A percentile compares a stretch with the other conserved stretches of the same genome.
These are phyloP conservation scores for Mucor circinelloides DNA, from an alignment of 371 early-diverging fungal genomes.

Conservation along the genomic window DNA sequence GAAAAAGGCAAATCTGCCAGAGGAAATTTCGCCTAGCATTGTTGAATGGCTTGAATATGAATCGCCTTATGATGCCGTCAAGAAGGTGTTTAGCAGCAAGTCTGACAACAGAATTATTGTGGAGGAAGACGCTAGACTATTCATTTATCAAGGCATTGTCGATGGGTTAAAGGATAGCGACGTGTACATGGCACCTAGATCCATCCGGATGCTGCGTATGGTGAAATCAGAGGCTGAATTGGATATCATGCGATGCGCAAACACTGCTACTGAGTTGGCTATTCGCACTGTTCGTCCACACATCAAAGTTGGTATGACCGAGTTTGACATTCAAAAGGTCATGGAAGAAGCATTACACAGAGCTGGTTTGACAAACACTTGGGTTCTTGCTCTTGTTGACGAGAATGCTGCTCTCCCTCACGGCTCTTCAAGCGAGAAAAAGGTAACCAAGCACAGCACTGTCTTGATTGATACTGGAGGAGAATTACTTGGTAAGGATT, in stretches of 20 bases:
- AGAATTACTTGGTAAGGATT: constrained; percentile 37
- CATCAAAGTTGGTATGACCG: constrained; percentile 47
- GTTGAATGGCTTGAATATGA: constrained; percentile 54
- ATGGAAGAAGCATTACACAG: constrained; percentile 37
- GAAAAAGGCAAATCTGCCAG: constrained; percentile 32
- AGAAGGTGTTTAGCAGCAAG: constrained; percentile 20
- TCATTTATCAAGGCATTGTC: constrained; percentile 48
- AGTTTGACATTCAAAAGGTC: constrained; percentile 45
- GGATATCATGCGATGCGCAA: constrained; percentile 57
- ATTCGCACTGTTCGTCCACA: constrained; percentile 48
- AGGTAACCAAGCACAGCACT: constrained; percentile 42
- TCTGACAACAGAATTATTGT: constrained; percentile 33
- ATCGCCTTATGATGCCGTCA: constrained; percentile 51
- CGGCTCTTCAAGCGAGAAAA: constrained; percentile 51
- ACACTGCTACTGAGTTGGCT: constrained; percentile 52
- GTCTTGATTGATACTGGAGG: constrained; percentile 64
- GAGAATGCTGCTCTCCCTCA: constrained; percentile 62
- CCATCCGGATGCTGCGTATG: constrained; percentile 49
- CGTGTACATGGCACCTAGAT: constrained; percentile 45
- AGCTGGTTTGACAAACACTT: constrained; percentile 50
- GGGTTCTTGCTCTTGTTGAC: constrained; percentile 59
- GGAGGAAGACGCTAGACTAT: constrained; percentile 53
- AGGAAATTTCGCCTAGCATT: constrained; percentile 18
- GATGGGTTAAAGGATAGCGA: constrained; percentile 13
- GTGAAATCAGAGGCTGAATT: constrained; percentile 55